Conservation (phyloP, 257 asterid genomes). For the Cordia subcordata region DNA sequence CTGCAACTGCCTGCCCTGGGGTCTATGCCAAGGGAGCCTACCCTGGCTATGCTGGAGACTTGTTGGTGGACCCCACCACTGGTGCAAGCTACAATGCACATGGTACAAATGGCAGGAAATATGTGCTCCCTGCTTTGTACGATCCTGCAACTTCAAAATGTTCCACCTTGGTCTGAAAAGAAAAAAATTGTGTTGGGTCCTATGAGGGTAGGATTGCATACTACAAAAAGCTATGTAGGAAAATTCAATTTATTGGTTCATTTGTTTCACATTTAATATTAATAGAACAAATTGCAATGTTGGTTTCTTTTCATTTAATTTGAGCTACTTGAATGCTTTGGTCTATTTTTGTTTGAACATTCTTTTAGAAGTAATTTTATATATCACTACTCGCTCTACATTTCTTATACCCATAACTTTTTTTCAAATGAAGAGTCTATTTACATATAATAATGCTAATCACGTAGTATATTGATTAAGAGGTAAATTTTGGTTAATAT, state of each 20-base stretch:
- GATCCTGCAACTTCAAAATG: constrained; percentile 44
- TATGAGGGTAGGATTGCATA: neutral
- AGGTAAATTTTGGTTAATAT: no score
- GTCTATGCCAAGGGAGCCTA: constrained; percentile 52
- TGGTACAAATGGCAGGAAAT: constrained; percentile 41
- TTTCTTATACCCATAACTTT: no score
- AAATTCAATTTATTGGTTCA: constrained; percentile 12
- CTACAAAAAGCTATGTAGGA: neutral
- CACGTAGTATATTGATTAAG: no score
- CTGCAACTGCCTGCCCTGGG: constrained; percentile 61
- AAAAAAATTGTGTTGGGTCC: neutral
- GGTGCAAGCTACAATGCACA: constrained; percentile 62
- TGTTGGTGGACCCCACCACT: constrained; percentile 46
- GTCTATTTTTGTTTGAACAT: no score
- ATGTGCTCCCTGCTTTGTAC: constrained; percentile 42
- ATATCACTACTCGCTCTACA: no score
- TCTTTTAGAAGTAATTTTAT: no score
- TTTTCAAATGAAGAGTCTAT: no score
- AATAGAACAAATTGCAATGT: no score
- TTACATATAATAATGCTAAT: no score
- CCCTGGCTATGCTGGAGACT: constrained; percentile 55
- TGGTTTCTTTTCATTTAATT: no score
- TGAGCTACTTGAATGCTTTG: no score
- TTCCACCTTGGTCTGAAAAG: constrained; percentile 39
- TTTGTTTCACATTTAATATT: neutral